Percentiles rank a stretch among this genome's conserved stretches.
Evolutionary conservation across 108 stramenopile genomes (phyloP).

Genomic region (Aurantiochytrium sp.): DNA sequence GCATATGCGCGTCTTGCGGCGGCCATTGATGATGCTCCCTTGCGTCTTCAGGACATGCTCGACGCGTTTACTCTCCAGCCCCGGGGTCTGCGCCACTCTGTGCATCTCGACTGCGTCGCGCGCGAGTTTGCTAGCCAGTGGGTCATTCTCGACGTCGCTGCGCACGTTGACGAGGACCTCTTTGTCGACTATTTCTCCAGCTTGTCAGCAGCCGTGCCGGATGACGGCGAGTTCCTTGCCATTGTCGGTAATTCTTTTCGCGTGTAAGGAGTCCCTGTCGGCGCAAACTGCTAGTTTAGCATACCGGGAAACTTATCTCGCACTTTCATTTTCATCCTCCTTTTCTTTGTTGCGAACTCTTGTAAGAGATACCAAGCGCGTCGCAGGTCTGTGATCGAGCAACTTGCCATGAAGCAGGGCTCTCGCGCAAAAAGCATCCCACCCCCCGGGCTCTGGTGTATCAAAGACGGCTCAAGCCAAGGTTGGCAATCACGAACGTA

Average conservation of each 20-base stretch:
- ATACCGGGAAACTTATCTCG: too few species aligned
- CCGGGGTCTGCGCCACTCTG: neutral
- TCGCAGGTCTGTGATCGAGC: too few species aligned
- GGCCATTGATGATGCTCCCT: neutral
- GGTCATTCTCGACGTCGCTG: neutral
- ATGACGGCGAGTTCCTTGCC: neutral
- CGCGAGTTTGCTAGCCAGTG: slow-evolving; percentile 2
- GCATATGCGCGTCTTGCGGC: neutral
- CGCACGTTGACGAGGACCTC: neutral
- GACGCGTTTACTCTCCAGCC: neutral
- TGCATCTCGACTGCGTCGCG: neutral
- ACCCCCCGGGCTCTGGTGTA: too few species aligned
- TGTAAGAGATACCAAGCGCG: too few species aligned
- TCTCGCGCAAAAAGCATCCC: too few species aligned
- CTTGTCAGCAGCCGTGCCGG: neutral
- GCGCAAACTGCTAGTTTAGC: neutral
- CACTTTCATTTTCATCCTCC: too few species aligned
- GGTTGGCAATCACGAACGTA: too few species aligned
- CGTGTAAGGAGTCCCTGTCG: neutral
- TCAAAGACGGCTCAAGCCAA: too few species aligned
- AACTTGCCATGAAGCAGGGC: too few species aligned
- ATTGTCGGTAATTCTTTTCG: neutral
- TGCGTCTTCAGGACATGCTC: neutral
- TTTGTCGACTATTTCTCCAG: neutral
- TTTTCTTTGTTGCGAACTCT: too few species aligned